These are phyloP conservation scores for Tulasnella calospora DNA, from an alignment of 768 basidiomycete genomes.

Conservation along the genomic window DNA sequence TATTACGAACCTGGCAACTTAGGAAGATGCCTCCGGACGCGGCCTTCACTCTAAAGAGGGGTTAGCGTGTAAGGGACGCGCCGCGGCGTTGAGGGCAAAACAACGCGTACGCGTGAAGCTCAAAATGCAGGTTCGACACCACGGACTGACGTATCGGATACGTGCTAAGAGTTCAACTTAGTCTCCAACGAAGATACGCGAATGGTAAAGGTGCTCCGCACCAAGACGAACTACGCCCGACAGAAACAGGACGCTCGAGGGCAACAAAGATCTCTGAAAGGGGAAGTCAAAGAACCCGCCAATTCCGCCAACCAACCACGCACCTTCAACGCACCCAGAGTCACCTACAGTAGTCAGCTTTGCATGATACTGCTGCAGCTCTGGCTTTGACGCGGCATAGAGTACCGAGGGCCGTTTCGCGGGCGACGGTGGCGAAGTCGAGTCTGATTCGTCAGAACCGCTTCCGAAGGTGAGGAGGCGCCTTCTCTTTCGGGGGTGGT, in stretches of 20 bases:
- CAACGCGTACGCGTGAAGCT: conserved; percentile 15
- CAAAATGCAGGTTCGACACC: conserved; percentile 21
- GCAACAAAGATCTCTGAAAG: conserved; percentile 2
- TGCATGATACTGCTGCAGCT: conserved; percentile 15
- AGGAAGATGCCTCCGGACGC: conserved; percentile 21
- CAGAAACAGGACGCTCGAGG: conserved; percentile 16
- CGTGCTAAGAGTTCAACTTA: background rate
- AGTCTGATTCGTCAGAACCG: background rate
- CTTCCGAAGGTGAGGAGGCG: background rate
- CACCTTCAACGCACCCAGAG: conserved; percentile 7
- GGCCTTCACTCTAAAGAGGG: background rate
- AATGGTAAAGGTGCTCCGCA: background rate
- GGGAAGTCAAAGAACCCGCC: background rate
- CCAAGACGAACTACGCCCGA: conserved; percentile 14
- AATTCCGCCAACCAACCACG: background rate
- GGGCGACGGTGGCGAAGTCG: background rate
- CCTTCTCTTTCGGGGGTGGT: background rate
- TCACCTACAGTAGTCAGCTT: background rate
- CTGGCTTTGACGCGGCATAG: background rate
- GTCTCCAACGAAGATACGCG: background rate
- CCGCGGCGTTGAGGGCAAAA: background rate
- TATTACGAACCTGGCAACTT: conserved; percentile 6
- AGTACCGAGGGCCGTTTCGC: background rate
- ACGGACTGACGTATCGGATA: background rate
- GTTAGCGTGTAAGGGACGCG: background rate